Conservation (phyloP, 441 rosid species). For the Populus trichocarpa region DNA sequence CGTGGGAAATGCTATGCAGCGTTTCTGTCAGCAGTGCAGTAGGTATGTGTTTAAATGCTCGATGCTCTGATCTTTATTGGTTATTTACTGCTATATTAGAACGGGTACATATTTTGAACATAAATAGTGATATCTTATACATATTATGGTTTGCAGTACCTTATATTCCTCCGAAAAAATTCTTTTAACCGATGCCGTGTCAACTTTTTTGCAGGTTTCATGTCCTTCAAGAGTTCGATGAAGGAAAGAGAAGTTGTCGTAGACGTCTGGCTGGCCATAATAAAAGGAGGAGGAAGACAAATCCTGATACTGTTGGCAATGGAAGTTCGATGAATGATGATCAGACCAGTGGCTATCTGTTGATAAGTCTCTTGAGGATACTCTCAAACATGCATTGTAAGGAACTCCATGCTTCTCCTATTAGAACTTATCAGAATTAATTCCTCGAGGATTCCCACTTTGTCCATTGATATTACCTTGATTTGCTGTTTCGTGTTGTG, state of each 20-base stretch:
- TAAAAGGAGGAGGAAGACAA: constrained; percentile 88
- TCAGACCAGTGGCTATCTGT: constrained; percentile 67
- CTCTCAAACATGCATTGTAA: constrained; percentile 84
- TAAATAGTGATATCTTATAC: neutral
- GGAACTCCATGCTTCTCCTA: constrained; percentile 16
- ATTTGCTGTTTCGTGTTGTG: neutral
- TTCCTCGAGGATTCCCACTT: constrained; percentile 12
- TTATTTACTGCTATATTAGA: neutral
- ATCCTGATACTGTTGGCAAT: constrained; percentile 53
- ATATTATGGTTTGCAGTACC: neutral
- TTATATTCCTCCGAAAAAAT: neutral
- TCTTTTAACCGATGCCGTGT: constrained; percentile 2
- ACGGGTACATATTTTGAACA: neutral
- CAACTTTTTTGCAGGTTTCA: constrained; percentile 63
- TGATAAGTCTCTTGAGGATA: constrained; percentile 76
- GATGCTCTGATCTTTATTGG: neutral
- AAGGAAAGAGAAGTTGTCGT: constrained; percentile 97
- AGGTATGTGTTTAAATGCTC: constrained; percentile 41
- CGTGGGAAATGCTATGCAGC: constrained; percentile 88
- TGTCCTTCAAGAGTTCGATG: constrained; percentile 96
- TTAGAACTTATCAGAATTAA: constrained; percentile 2
- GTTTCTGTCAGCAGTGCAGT: constrained; percentile 99
- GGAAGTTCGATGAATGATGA: constrained; percentile 58
- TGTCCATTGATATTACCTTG: constrained; percentile 3
- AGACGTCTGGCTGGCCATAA: constrained; percentile 99